Base-by-base conservation (phyloP, 139 green algal species). In the Closterium sp. region DNA sequence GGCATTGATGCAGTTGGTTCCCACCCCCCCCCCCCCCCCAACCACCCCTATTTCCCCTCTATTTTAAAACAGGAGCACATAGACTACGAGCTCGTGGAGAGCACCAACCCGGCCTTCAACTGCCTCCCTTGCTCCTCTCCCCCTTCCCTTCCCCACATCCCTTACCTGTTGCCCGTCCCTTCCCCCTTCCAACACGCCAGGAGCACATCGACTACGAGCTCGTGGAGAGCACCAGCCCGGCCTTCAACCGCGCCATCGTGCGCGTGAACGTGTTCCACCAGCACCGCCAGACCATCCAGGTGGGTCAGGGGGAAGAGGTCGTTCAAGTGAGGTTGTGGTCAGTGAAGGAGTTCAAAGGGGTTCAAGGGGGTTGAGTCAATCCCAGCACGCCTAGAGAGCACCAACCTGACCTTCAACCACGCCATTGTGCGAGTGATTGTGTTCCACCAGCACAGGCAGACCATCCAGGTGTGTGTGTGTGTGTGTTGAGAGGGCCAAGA, bases 191-290 rank as follows among this genome's bases (percentile, higher is more conserved):
- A 4, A 42, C 34, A 6, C 34, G 3, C 32, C 89, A 94, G 62
- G 94, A 99, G 96, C 98, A 99, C 95, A 97, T 98, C 11, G 98
- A 99, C 95, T 99, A 99, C 91, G 97, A 99, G 95, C 94, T 99
- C 62, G 97, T 99, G 24, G 97, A 99, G 96, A 97, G 94, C 88
- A 98, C 96, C 91, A 99, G 98, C 95, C 98, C 98, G 2, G 95
- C 96, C 21, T 98, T 98, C 94, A 96, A 95, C 17, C 38, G 50
- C 91, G 92, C 97, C 31, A 95, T 99, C 79, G 96, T 99, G 89
- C 96, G 98, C 11, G 95, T 99, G 87, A 99, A 99, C 95, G 95
- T 99, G 19, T 99, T 97, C 96, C 90, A 96, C 9, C 91, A 96
- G 29, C 98, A 99, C 94, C 94, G 98, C 89, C 97, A 99, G 96